Evolutionary conservation across 768 basidiomycete species (phyloP).

Genomic region (Crassisporium funariophilum): DNA sequence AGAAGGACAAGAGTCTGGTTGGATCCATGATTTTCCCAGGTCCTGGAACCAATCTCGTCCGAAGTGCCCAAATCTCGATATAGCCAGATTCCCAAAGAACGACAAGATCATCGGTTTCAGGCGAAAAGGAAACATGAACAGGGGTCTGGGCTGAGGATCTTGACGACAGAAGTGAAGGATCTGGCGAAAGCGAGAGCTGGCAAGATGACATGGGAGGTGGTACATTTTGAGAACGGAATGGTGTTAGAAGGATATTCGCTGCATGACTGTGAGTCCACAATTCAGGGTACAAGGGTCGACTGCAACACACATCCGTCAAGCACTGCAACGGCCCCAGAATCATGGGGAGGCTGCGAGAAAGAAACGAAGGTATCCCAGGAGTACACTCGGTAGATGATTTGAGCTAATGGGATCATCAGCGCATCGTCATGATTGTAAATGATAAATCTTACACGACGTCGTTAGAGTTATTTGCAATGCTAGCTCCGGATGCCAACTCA

Average conservation of each 20-base stretch:
- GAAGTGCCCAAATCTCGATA: slow-evolving; percentile 70
- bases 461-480: slow-evolving; percentile 65
- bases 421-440: not conserved
- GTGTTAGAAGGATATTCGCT: slow-evolving; percentile 83
- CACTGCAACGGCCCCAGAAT: slow-evolving; percentile 87
- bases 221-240: slow-evolving; percentile 91
- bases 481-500: slow-evolving; percentile 89
- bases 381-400: slow-evolving; percentile 62
- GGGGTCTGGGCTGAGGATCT: slow-evolving; percentile 45
- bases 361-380: slow-evolving; percentile 81
- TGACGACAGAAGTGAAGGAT: slow-evolving; percentile 16
- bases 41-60: slow-evolving; percentile 61
- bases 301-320: slow-evolving; percentile 86
- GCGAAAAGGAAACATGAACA: slow-evolving; percentile 65
- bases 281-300: not conserved
- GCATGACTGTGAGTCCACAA: not conserved
- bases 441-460: slow-evolving; percentile 55
- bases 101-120: slow-evolving; percentile 57
- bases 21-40: slow-evolving; percentile 64
- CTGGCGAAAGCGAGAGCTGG: slow-evolving; percentile 35
- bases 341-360: slow-evolving; percentile 56
- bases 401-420: slow-evolving; percentile 34
- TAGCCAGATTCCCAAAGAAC: slow-evolving; percentile 71
- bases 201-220: slow-evolving; percentile 97
- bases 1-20: slow-evolving; percentile 36